Base-by-base conservation (phyloP, 2,329 filamentous ascomycete species). In the Lasiodiplodia hormozganensis region DNA sequence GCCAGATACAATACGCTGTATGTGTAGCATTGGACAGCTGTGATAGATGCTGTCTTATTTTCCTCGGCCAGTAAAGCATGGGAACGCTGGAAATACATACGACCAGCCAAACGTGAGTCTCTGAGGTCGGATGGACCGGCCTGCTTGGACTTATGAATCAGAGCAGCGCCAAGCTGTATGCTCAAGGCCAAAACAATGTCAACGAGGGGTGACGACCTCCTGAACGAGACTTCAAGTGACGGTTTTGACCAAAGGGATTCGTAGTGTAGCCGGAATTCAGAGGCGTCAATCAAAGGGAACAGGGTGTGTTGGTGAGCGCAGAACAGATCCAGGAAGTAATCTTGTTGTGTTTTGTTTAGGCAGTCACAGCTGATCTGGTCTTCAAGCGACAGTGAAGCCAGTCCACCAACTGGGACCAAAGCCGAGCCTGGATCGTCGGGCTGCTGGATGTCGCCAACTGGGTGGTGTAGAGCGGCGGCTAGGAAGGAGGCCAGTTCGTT, bases 161-260 rank as follows among this genome's bases (percentile, higher is more conserved):
- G 71, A 7, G 75, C 70, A 7, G 80, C 74, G 18, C 81, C 80
- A 49, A 83, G 82, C 73, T 87, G 85, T 77, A 87, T 83, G 69
- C 82, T 84, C 11, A 87, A 68, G 0, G 85, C 85, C 18, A 87
- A 73, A 40, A 86, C 75, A 28, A 87, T 86, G 68, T 87, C 85
- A 0, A 85, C 82, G 0, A 87, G 76, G 1, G 85, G 80, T 2
- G 85, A 87, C 2, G 81, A 77, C 65, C 80, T 80, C 7, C 85
- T 78, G 40, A 64, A 64, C 2, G 60, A 31, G 28, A 64, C 47
- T 1, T 40, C 40, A 21, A 64, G 51, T 7, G 68, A 54, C 3
- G 69, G 70, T 36, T 68, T 68, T 6, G 70, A 70, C 74, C 73
- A 75, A 18, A 75, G 57, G 12, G 70, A 72, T 7, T 77, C 73